phyloP scores from a whole-genome alignment of 768 basidiomycete genomes.

The Paxillus rubicundulus region DNA sequence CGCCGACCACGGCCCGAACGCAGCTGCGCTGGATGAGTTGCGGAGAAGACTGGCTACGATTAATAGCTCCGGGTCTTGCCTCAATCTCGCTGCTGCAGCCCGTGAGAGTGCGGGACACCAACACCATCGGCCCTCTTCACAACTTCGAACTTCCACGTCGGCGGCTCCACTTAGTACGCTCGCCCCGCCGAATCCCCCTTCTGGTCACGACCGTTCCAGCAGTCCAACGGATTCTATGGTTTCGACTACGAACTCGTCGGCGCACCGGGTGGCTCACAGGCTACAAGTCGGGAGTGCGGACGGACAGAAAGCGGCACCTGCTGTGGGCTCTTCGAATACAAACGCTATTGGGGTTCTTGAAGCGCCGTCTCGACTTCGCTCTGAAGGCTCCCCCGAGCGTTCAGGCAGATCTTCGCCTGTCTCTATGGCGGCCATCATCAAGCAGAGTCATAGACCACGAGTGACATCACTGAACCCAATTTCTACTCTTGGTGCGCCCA shows the following conservation, averaged over 20 bases:
- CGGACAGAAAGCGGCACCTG: slow-evolving; percentile 84
- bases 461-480: slow-evolving; percentile 56
- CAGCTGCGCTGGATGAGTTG: slow-evolving; percentile 74
- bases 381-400: slow-evolving; percentile 64
- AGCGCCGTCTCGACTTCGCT: slow-evolving; percentile 62
- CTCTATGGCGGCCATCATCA: slow-evolving; percentile 56
- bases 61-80: slow-evolving; percentile 68
- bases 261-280: slow-evolving; percentile 55
- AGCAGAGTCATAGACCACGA: slow-evolving; percentile 47
- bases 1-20: slow-evolving; percentile 42
- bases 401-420: slow-evolving; percentile 81
- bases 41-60: slow-evolving; percentile 72
- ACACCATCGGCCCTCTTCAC: slow-evolving; percentile 14
- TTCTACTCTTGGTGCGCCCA: slow-evolving; percentile 63
- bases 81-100: slow-evolving; percentile 43
- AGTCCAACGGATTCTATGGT: slow-evolving; percentile 85
- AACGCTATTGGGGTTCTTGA: slow-evolving; percentile 84
- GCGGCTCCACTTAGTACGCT: slow-evolving; percentile 18
- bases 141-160: slow-evolving; percentile 4
- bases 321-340: slow-evolving; percentile 80
- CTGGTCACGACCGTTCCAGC: slow-evolving; percentile 50
- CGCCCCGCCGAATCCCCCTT: slow-evolving; percentile 18
- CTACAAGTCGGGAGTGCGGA: slow-evolving; percentile 72
- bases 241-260: slow-evolving; percentile 66
- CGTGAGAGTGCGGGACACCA: slow-evolving; percentile 43